A percentile compares a stretch with the other conserved stretches of the same genome.
Evolutionary conservation across 192 early-diverging fungal species (phyloP).

Genomic region (Backusella mclennaniae): DNA sequence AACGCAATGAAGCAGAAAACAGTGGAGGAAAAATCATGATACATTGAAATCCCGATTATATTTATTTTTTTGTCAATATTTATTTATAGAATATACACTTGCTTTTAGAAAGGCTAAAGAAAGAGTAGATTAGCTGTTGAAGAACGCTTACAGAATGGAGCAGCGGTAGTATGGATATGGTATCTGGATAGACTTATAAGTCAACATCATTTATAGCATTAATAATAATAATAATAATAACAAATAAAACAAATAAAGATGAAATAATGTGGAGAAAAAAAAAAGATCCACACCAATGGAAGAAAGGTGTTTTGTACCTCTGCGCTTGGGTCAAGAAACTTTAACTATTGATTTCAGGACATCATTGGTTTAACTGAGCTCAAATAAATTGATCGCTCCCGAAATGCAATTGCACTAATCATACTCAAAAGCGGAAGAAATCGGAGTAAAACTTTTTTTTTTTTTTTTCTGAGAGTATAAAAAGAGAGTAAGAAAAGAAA

Average conservation of each 20-base stretch:
- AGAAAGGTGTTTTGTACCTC: not conserved
- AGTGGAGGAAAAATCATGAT: not conserved
- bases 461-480: not conserved
- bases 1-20: not conserved
- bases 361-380: slow-evolving; percentile 5
- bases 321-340: not conserved
- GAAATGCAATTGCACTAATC: not conserved
- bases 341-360: not conserved
- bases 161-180: not conserved
- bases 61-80: not conserved
- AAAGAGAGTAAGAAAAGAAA: not conserved
- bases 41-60: not conserved
- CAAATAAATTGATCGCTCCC: slow-evolving; percentile 1
- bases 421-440: not conserved
- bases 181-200: not conserved
- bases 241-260: not conserved
- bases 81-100: not conserved
- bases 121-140: not conserved
- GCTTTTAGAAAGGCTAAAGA: not conserved
- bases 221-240: not conserved
- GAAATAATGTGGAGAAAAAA: not conserved
- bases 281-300: slow-evolving; percentile 5
- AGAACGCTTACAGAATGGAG: not conserved
- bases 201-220: not conserved
- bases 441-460: not conserved